Evolutionary conservation across 1,284 basidiomycete species (phyloP), one percentile per base, ranked within the genome.

Genomic region (Ustilago hordei): DNA sequence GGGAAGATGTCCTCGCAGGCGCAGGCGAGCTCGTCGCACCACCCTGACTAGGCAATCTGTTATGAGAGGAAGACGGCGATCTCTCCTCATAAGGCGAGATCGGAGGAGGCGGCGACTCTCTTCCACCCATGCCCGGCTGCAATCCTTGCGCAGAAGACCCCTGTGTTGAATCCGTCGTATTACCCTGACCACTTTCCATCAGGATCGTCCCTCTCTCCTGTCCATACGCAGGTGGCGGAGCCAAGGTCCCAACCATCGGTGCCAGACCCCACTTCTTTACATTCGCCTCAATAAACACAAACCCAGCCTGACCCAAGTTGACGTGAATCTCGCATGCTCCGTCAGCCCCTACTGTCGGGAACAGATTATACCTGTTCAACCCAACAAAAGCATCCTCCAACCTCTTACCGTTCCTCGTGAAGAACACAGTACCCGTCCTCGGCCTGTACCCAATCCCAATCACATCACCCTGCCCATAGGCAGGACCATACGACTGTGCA

Each of bases 401-500:
- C 17, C 82, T 74, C 62, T 83, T 81, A 34, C 85, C 85, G 66
- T 86, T 86, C 55, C 84, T 74, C 1, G 85, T 85, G 70, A 84
- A 86, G 47, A 86, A 86, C 35, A 84, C 84, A 17, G 83, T 82
- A 4, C 85, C 85, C 7, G 83, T 81, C 4, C 85, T 69, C 8
- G 85, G 84, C 12, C 85, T 76, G 47, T 83, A 86, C 4, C 85
- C 85, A 48, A 85, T 75, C 23, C 85, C 85, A 36, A 86, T 81
- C 12, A 86, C 85, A 53, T 86, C 85, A 34, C 97, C 96, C 86
- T 98, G 95, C 75, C 93, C 93, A 60, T 98, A 89, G 0, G 90
- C 87, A 2, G 94, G 91, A 3, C 95, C 95, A 84, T 95, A 96
- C 1, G 94, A 91, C 5, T 92, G 88, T 0, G 93, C 89, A 12